Base-by-base conservation (phyloP, 441 rosid genomes). In the Adansonia gregorii region DNA sequence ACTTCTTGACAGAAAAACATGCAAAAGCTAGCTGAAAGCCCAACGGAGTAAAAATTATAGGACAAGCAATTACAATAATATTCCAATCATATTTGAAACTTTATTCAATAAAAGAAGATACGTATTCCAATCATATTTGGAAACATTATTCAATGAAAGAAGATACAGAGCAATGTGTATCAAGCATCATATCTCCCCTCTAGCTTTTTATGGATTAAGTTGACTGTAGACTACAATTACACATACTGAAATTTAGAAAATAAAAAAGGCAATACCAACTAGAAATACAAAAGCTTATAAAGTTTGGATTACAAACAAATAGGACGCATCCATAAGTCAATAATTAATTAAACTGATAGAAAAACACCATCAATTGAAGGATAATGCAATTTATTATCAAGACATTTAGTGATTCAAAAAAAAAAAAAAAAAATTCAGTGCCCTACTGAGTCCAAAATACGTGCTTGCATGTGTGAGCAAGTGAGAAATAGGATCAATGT, bases 401-500 rank as follows among this genome's bases (percentile, higher is more conserved):
- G 19, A 24, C 35, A 69, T 49, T 48, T 69, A 49, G 20, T 7
- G 43, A 69, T 49, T 14, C 39, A 35, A 35, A 35, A 35, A 35
- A 35, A 1, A 35, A 35, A 12, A 58, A 17, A 43, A 43, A 31
- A 41, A 43, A n/a, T 43, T 67, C 48, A 24, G 27, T 24, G 20
- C 43, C 19, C 58, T 69, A 24, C 17, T 14, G 43, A 24, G 58
- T 49, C 73, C 58, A 49, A 69, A 69, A 69, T 14, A 24, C 24
- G 73, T 49, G 19, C 54, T 69, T 69, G 58, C 59, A 49, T 49
- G 35, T 69, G 41, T 7, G 19, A 69, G 73, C 43, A 22, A 22
- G 19, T 20, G 5, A 52, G 59, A 48, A 46, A 20, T 12, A 22
- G 59, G 58, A 48, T 69, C 17, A 14, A 49, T 12, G n/a, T 49